These are phyloP conservation scores for Halenospora varia DNA, from an alignment of 495 filamentous ascomycete genomes.

Conservation along the genomic window DNA sequence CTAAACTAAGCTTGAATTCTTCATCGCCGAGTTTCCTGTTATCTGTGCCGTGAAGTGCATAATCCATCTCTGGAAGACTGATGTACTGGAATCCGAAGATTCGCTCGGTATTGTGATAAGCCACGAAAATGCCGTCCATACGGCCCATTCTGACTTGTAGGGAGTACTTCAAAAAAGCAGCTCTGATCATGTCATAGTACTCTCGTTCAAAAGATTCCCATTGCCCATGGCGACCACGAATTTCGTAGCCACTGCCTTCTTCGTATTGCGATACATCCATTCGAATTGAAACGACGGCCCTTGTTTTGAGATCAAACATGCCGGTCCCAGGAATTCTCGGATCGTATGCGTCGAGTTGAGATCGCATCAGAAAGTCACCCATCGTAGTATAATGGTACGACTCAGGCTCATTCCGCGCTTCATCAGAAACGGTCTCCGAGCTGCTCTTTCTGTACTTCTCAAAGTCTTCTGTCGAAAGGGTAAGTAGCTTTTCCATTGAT, in stretches of 20 bases:
- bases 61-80: conserved; percentile 80
- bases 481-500: conserved; percentile 96
- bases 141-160: conserved; percentile 93
- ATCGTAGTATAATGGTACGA: conserved; percentile 83
- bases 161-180: conserved; percentile 95
- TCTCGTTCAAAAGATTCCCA: conserved; percentile 94
- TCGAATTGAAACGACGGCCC: conserved; percentile 84
- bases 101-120: conserved; percentile 89
- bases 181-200: conserved; percentile 93
- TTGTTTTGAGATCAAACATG: conserved; percentile 96
- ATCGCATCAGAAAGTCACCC: conserved; percentile 92
- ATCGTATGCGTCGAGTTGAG: conserved; percentile 92
- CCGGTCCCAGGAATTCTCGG: conserved; percentile 81
- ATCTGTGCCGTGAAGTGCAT: conserved; percentile 68
- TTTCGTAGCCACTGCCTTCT: conserved; percentile 82
- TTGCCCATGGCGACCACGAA: conserved; percentile 63
- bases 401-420: conserved; percentile 63
- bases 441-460: conserved; percentile 73
- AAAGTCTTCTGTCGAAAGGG: conserved; percentile 71
- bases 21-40: conserved; percentile 66
- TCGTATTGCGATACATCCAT: conserved; percentile 74
- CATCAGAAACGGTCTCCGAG: conserved; percentile 57
- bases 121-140: conserved; percentile 99
- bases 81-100: conserved; percentile 99
- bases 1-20: conserved; percentile 81